A percentile compares a stretch with the other conserved stretches of the same genome.
Conservation (phyloP, 192 early-diverging fungal genomes). For the Umbelopsis vinacea region DNA sequence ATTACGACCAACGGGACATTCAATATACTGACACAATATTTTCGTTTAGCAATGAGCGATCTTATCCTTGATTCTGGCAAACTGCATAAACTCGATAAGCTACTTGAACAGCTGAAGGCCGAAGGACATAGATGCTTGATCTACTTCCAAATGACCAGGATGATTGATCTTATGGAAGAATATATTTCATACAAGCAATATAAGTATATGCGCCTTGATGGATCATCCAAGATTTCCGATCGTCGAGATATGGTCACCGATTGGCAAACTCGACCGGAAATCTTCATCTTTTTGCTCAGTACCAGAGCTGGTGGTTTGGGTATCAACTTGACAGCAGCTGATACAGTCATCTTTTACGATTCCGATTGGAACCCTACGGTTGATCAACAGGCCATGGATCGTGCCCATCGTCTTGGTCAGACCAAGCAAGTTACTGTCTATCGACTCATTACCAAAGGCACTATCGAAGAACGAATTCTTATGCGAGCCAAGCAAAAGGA, state of each 20-base stretch:
- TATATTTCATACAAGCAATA: conserved; percentile 86
- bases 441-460: conserved; percentile 78
- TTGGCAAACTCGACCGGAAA: conserved; percentile 86
- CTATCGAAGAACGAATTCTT: conserved; percentile 83
- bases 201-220: conserved; percentile 88
- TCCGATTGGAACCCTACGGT: conserved; percentile 92
- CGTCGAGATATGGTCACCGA: conserved; percentile 91
- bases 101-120: conserved; percentile 72
- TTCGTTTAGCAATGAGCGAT: conserved; percentile 62
- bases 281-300: conserved; percentile 85
- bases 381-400: conserved; percentile 92
- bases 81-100: conserved; percentile 69
- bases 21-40: background rate
- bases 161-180: conserved; percentile 89
- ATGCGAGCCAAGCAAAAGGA: conserved; percentile 87
- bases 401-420: conserved; percentile 84
- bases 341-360: conserved; percentile 88
- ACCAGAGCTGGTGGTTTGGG: conserved; percentile 88
- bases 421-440: conserved; percentile 87
- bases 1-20: too few relatives aligned
- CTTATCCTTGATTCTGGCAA: conserved; percentile 83
- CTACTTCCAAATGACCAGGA: conserved; percentile 91
- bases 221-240: conserved; percentile 84
- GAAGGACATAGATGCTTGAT: conserved; percentile 81
- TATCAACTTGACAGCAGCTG: conserved; percentile 89